A percentile compares a stretch with the other conserved stretches of the same genome.
These are phyloP conservation scores for Brassica nigra DNA, from an alignment of 345 rosid genomes.

Conservation along the genomic window DNA sequence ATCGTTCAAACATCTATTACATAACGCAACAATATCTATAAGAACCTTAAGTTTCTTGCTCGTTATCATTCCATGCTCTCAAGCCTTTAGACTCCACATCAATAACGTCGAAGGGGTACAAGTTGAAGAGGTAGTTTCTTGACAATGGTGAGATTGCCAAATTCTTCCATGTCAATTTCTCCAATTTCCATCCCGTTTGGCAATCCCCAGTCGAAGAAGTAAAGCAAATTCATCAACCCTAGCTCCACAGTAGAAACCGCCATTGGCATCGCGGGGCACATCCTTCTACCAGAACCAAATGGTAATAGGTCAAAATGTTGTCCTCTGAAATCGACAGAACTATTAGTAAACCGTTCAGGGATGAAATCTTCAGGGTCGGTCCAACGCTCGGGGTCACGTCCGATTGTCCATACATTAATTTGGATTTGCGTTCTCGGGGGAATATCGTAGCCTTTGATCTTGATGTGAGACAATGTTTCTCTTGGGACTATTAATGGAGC, in stretches of 20 bases:
- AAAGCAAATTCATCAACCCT: background rate
- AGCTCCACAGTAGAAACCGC: background rate
- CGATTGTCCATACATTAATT: background rate
- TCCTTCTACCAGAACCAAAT: background rate
- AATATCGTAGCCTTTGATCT: background rate
- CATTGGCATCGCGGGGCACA: background rate
- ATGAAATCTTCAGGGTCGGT: background rate
- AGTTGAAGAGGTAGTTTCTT: background rate
- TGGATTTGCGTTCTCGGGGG: background rate
- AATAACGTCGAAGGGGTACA: background rate
- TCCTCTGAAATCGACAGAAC: background rate
- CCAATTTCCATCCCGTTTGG: background rate
- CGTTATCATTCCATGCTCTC: background rate
- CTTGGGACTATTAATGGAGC: background rate
- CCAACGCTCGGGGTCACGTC: background rate
- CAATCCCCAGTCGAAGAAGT: background rate
- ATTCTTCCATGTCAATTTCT: background rate
- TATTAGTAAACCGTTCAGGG: background rate
- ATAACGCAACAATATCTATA: background rate
- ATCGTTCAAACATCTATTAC: background rate
- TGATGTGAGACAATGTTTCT: background rate
- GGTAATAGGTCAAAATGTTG: background rate
- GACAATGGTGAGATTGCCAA: background rate
- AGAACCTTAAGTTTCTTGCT: background rate
- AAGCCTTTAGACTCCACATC: background rate